phyloP scores from a whole-genome alignment of 1,139 yeast species.

The Yamadazyma pseudoaaseri region DNA sequence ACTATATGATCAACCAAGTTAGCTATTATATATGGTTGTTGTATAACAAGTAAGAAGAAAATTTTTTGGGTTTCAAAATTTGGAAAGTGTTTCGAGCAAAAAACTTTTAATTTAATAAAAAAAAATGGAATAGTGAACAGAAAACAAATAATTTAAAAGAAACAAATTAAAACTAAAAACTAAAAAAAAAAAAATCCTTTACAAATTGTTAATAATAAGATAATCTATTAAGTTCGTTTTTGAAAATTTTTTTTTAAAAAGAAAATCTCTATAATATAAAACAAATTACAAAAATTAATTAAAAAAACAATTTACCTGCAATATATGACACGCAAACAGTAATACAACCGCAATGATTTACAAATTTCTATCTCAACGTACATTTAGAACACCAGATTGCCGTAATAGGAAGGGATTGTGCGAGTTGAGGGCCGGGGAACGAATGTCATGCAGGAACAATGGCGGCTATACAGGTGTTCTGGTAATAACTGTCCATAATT shows the following conservation, averaged over 20 bases:
- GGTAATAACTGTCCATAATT: too few species aligned
- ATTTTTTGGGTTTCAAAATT: background rate
- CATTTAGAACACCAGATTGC: background rate
- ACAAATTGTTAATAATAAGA: too few species aligned
- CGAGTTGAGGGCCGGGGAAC: background rate
- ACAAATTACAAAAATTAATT: too few species aligned
- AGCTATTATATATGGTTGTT: background rate
- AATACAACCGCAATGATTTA: slow-evolving; percentile 2
- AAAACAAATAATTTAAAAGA: slow-evolving; percentile 1
- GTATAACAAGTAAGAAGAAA: slow-evolving; percentile 1
- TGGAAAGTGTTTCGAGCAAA: slow-evolving; percentile 1
- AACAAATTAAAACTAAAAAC: background rate
- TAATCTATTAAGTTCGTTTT: too few species aligned
- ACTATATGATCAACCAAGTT: background rate
- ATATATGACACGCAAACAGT: too few species aligned
- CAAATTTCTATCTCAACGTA: background rate
- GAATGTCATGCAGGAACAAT: background rate
- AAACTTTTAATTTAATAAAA: background rate
- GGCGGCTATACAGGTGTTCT: too few species aligned
- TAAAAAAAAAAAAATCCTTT: slow-evolving; percentile 1
- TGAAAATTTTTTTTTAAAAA: too few species aligned
- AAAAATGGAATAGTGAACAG: background rate
- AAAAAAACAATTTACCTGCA: too few species aligned
- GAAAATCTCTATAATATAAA: too few species aligned
- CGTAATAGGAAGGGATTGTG: background rate